A percentile compares a stretch with the other conserved stretches of the same genome.
Conservation (phyloP, 1,139 yeast genomes). For the Kurtzmaniella quercitrusa region DNA sequence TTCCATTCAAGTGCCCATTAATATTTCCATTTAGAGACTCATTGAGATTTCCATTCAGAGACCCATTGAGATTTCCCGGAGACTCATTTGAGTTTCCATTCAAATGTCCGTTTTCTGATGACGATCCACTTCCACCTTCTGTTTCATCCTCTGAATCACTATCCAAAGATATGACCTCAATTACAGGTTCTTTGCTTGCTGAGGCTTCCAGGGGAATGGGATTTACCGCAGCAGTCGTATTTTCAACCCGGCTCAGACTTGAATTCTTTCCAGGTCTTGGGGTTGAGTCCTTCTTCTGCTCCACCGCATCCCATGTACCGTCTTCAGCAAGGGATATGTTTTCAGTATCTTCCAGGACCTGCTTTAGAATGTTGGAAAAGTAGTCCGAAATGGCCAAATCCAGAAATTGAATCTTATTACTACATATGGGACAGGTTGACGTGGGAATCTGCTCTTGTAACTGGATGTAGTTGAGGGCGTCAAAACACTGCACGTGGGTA, state of each 20-base stretch:
- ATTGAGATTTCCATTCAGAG: too few relatives aligned
- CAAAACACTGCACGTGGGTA: slow-evolving; percentile 70
- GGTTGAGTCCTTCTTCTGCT: slow-evolving; percentile 5
- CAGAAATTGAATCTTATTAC: slow-evolving; percentile 33
- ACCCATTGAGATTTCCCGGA: too few relatives aligned
- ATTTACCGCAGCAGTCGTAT: neutral
- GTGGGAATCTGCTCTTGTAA: slow-evolving; percentile 60
- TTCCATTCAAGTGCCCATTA: neutral
- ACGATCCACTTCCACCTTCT: neutral
- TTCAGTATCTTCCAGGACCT: slow-evolving; percentile 45
- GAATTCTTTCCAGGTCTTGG: neutral
- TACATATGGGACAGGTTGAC: slow-evolving; percentile 71
- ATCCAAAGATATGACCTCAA: slow-evolving; percentile 13
- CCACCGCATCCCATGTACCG: slow-evolving; percentile 48
- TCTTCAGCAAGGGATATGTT: slow-evolving; percentile 50
- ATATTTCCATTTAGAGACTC: neutral
- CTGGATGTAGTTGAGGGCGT: slow-evolving; percentile 54
- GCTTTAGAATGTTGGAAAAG: slow-evolving; percentile 45
- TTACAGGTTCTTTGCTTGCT: slow-evolving; percentile 1
- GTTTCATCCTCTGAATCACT: slow-evolving; percentile 9
- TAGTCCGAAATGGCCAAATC: slow-evolving; percentile 62
- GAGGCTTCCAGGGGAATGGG: neutral
- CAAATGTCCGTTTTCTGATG: too few relatives aligned
- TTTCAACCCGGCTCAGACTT: neutral
- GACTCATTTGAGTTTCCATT: too few relatives aligned